Conservation (phyloP, 306 rosid species). For the Malus sylvestris region DNA sequence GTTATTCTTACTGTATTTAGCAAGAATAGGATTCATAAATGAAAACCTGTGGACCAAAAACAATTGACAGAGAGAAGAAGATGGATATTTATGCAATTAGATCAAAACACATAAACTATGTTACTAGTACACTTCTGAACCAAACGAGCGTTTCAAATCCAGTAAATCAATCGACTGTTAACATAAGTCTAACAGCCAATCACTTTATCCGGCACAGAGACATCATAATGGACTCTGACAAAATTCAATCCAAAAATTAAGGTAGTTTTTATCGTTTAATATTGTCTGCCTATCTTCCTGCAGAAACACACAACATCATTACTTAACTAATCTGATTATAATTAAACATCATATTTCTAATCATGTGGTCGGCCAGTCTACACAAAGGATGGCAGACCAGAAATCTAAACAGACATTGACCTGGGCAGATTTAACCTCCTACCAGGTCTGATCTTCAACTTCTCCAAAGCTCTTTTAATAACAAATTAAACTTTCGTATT, state of each 20-base stretch:
- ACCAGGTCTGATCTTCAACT: not conserved
- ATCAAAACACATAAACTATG: not conserved
- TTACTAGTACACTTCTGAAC: not conserved
- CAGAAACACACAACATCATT: too few species aligned
- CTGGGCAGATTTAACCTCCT: not conserved
- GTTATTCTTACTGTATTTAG: not conserved
- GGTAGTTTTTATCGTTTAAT: not conserved
- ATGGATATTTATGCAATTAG: not conserved
- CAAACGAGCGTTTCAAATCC: not conserved
- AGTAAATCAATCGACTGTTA: not conserved
- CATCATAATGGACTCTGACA: not conserved
- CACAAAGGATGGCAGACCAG: too few species aligned
- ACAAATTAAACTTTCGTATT: not conserved
- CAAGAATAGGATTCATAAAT: not conserved
- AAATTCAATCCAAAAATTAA: not conserved
- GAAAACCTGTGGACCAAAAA: not conserved
- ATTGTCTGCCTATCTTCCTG: not conserved
- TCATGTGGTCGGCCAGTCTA: too few species aligned
- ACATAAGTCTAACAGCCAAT: not conserved
- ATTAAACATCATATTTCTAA: not conserved
- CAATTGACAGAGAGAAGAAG: not conserved
- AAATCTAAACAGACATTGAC: too few species aligned
- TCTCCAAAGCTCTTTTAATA: not conserved
- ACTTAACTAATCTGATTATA: not conserved
- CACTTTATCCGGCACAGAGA: not conserved